A percentile compares a stretch with the other conserved stretches of the same genome.
Conservation (phyloP, 345 rosid genomes). For the Gossypium anomalum region DNA sequence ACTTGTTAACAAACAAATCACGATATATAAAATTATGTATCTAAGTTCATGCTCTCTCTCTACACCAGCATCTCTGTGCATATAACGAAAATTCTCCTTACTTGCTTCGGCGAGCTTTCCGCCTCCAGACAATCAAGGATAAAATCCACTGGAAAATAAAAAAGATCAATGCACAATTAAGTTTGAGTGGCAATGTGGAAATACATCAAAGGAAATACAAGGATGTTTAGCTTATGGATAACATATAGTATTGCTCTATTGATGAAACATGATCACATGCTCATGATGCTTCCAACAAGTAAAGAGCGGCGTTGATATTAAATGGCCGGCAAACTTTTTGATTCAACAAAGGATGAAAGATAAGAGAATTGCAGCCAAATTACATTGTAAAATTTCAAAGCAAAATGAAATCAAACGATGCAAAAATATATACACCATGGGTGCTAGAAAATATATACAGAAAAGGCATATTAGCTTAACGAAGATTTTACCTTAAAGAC, state of each 20-base stretch:
- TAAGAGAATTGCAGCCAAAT: not conserved
- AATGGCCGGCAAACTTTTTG: not conserved
- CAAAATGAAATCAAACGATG: not conserved
- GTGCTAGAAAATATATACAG: not conserved
- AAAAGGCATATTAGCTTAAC: not conserved
- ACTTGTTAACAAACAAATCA: not conserved
- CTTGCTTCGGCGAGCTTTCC: slow-evolving; percentile 79
- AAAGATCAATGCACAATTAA: not conserved
- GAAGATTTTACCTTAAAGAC: slow-evolving; percentile 61
- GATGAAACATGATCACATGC: not conserved
- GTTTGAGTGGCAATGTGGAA: slow-evolving; percentile 7
- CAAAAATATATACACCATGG: not conserved
- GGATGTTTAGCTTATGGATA: slow-evolving; percentile 10
- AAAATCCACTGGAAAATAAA: slow-evolving; percentile 59
- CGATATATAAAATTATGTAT: not conserved
- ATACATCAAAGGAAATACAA: slow-evolving; percentile 2
- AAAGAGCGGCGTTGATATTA: not conserved
- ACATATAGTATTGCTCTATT: not conserved
- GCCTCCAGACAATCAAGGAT: slow-evolving; percentile 81
- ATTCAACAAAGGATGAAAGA: not conserved
- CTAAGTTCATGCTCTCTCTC: not conserved
- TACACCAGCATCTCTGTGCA: not conserved
- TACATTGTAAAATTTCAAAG: not conserved
- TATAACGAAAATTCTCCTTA: slow-evolving; percentile 36
- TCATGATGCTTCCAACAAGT: not conserved